Base-by-base conservation (phyloP, 139 green algal species). In the Micromonas pusilla region DNA sequence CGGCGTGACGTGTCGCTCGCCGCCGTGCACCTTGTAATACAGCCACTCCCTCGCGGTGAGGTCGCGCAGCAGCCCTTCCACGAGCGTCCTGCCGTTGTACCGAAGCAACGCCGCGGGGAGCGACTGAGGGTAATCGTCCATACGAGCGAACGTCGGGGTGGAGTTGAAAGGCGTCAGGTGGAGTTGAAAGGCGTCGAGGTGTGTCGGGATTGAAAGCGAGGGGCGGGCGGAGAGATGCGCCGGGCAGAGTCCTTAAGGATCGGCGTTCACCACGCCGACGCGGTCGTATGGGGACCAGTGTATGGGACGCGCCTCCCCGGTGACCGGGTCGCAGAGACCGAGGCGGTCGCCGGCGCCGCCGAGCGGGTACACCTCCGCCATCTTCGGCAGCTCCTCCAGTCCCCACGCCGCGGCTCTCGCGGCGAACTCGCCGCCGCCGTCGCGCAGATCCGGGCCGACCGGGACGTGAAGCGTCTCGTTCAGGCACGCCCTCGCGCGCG, bases 291-390 rank as follows among this genome's bases (percentile, higher is more conserved):
- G n/a, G n/a, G n/a, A n/a, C n/a, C n/a, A n/a, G n/a, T n/a, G n/a
- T n/a, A n/a, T n/a, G n/a, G n/a, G n/a, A n/a, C n/a, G n/a, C n/a
- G n/a, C n/a, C n/a, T 97, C 89, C 0, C 95, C 95, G 0, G 88
- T 97, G 5, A 80, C 78, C 36, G 96, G 89, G 79, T 91, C 91
- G 13, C 85, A 70, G 39, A 98, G 86, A 1, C 95, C 95, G 72
- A 98, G 86, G 16, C 94, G 77, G 83, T 98, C 94, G 0, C 93
- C 93, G 23, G 93, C 92, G 84, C 93, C 95, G 31, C 95, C 95
- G 25, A 99, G 83, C 0, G 95, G 95, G 81, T 96, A 95, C 21
- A 99, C 93, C 81, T 98, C 95, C 0, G 88, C 94, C 85, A 97
- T 89, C 34, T 78, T 73, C 0, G 92, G 93, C 82, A 98, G 79